Evolutionary conservation across 2,329 filamentous ascomycete genomes (phyloP).

Genomic region (Fusarium luffae): DNA sequence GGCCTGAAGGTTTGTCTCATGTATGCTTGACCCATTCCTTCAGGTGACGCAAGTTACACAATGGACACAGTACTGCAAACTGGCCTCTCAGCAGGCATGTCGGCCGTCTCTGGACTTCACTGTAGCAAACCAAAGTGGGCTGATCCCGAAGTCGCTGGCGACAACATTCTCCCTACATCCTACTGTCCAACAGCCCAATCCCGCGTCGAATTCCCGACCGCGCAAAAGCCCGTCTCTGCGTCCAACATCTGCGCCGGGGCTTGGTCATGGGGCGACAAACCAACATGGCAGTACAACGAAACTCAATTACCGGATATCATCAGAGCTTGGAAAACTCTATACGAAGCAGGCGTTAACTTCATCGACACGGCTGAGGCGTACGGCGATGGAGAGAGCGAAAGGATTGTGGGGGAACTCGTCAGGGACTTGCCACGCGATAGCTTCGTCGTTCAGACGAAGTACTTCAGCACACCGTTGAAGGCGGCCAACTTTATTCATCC

Average conservation of each 20-base stretch:
- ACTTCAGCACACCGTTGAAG: slow-evolving; percentile 15
- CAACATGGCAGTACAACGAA: slow-evolving; percentile 11
- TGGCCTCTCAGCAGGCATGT: slow-evolving; percentile 2
- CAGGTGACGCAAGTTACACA: background rate
- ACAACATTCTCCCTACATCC: background rate
- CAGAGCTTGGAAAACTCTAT: slow-evolving; percentile 15
- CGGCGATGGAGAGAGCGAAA: slow-evolving; percentile 7
- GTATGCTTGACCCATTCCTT: background rate
- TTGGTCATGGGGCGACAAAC: slow-evolving; percentile 18
- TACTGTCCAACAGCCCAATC: background rate
- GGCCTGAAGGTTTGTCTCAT: background rate
- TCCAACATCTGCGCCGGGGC: background rate
- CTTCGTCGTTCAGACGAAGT: slow-evolving; percentile 15
- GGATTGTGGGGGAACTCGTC: background rate
- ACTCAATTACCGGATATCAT: background rate
- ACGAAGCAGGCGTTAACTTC: slow-evolving; percentile 17
- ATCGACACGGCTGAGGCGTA: slow-evolving; percentile 12
- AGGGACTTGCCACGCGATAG: slow-evolving; percentile 1
- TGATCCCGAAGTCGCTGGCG: background rate
- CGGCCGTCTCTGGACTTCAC: background rate
- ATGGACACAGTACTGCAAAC: slow-evolving; percentile 2
- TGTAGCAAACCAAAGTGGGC: slow-evolving; percentile 16
- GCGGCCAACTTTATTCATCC: slow-evolving; percentile 3
- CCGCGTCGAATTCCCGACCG: background rate
- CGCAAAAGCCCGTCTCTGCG: background rate